Conservation (phyloP, 208 protist genomes). For the Blastocrithidia nonstop region DNA sequence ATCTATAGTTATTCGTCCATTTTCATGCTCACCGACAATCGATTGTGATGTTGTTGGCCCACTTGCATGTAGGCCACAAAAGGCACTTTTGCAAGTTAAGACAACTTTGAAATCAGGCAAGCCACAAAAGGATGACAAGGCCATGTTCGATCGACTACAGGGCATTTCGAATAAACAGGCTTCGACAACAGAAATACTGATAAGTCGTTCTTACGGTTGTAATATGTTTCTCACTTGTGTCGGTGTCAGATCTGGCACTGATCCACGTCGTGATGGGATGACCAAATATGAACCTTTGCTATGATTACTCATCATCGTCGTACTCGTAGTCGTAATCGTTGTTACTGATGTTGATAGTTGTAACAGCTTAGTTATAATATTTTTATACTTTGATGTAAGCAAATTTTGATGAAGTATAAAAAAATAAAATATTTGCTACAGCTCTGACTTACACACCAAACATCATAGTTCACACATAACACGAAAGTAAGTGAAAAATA, state of each 20-base stretch:
- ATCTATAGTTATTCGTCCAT: constrained; percentile 28
- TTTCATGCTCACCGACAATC: constrained; percentile 46
- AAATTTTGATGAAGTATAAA: too few species aligned
- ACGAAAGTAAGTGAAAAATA: too few species aligned
- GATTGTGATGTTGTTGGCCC: constrained; percentile 23
- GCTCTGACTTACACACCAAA: too few species aligned
- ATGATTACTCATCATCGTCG: too few species aligned
- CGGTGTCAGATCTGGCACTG: constrained; percentile 49
- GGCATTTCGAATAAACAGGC: constrained; percentile 29
- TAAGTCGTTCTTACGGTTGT: constrained; percentile 27
- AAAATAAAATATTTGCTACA: too few species aligned
- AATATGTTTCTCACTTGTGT: constrained; percentile 41
- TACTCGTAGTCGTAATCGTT: too few species aligned
- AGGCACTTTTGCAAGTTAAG: constrained; percentile 36
- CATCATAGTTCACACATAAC: too few species aligned
- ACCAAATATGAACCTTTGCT: constrained; percentile 28
- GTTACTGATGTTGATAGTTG: too few species aligned
- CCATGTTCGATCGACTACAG: constrained; percentile 15
- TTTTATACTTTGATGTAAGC: too few species aligned
- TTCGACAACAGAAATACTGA: constrained; percentile 56
- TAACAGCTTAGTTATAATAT: too few species aligned
- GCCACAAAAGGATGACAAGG: constrained; percentile 39
- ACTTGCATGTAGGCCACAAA: constrained; percentile 44
- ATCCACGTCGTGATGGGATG: constrained; percentile 35
- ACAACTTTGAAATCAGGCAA: constrained; percentile 36